Percentiles rank a stretch among this genome's conserved stretches.
These are phyloP conservation scores for Candida sanyaensis DNA, from an alignment of 1,139 yeast genomes.

Conservation along the genomic window DNA sequence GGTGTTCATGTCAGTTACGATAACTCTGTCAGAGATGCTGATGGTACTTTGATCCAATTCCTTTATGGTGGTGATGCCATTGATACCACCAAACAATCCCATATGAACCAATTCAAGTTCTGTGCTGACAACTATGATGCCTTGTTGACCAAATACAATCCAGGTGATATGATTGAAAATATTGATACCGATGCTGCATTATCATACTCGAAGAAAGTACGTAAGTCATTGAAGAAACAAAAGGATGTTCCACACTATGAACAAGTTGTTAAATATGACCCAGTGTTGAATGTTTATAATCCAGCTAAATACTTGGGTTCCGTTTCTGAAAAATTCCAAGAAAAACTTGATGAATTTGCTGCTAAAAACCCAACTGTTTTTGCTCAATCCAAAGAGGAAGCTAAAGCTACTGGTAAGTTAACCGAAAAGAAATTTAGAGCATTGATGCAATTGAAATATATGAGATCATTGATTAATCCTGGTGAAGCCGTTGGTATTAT, in stretches of 20 bases:
- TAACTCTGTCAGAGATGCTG: slow-evolving; percentile 93
- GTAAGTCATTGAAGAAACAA: slow-evolving; percentile 73
- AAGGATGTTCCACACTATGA: slow-evolving; percentile 61
- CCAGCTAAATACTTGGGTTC: slow-evolving; percentile 92
- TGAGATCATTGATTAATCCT: slow-evolving; percentile 92
- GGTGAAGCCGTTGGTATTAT: slow-evolving; percentile 99
- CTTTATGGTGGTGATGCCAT: slow-evolving; percentile 97
- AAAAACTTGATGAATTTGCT: slow-evolving; percentile 71
- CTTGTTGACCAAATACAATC: slow-evolving; percentile 81
- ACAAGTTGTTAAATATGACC: slow-evolving; percentile 75
- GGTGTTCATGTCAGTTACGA: slow-evolving; percentile 96
- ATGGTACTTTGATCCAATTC: slow-evolving; percentile 92
- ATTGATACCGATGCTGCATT: slow-evolving; percentile 83
- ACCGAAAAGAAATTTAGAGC: slow-evolving; percentile 91
- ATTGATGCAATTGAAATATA: slow-evolving; percentile 96
- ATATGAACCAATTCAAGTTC: slow-evolving; percentile 91
- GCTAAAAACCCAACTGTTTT: slow-evolving; percentile 55
- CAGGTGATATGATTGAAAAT: slow-evolving; percentile 71
- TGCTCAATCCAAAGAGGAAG: slow-evolving; percentile 48
- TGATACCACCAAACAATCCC: slow-evolving; percentile 93
- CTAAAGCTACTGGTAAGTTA: slow-evolving; percentile 49
- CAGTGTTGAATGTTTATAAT: slow-evolving; percentile 80
- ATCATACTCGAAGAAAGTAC: slow-evolving; percentile 77
- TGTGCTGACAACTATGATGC: slow-evolving; percentile 91
- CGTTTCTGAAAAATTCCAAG: slow-evolving; percentile 88